A percentile compares a stretch with the other conserved stretches of the same genome.
Conservation (phyloP, 2,329 filamentous ascomycete genomes). For the Trichoderma atrobrunneum region DNA sequence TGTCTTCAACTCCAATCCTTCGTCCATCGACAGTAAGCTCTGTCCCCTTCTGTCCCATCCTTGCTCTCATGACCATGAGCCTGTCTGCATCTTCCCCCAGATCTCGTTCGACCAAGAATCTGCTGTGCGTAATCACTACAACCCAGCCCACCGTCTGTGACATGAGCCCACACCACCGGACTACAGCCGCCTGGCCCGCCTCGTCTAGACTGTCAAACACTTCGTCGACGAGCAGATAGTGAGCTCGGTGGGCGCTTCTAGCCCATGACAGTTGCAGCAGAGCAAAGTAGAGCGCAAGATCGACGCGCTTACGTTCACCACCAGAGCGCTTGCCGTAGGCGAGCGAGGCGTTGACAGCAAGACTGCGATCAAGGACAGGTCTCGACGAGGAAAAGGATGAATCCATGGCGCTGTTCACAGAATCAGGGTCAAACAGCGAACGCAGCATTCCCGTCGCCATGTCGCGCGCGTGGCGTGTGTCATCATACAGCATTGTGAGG, state of each 20-base stretch:
- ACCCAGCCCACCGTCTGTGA: constrained; percentile 21
- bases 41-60: constrained; percentile 21
- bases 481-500: constrained; percentile 21
- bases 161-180: constrained; percentile 23
- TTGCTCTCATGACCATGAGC: constrained; percentile 19
- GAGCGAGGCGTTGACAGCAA: constrained; percentile 20
- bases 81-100: constrained; percentile 15
- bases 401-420: neutral
- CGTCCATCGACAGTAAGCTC: constrained; percentile 20
- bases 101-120: constrained; percentile 22
- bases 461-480: constrained; percentile 19
- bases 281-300: constrained; percentile 26
- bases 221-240: constrained; percentile 26
- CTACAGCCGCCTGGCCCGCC: constrained; percentile 22
- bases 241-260: constrained; percentile 22
- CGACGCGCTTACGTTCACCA: constrained; percentile 25
- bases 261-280: constrained; percentile 21
- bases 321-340: constrained; percentile 24
- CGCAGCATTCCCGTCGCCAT: constrained; percentile 24
- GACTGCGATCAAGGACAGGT: constrained; percentile 17
- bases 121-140: constrained; percentile 24
- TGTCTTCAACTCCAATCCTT: constrained; percentile 19
- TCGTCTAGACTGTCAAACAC: constrained; percentile 25
- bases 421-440: constrained; percentile 21
- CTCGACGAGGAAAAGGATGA: neutral